Percentiles rank a stretch among this genome's conserved stretches.
These are phyloP conservation scores for Massospora cicadina DNA, from an alignment of 371 early-diverging fungal genomes.

Conservation along the genomic window DNA sequence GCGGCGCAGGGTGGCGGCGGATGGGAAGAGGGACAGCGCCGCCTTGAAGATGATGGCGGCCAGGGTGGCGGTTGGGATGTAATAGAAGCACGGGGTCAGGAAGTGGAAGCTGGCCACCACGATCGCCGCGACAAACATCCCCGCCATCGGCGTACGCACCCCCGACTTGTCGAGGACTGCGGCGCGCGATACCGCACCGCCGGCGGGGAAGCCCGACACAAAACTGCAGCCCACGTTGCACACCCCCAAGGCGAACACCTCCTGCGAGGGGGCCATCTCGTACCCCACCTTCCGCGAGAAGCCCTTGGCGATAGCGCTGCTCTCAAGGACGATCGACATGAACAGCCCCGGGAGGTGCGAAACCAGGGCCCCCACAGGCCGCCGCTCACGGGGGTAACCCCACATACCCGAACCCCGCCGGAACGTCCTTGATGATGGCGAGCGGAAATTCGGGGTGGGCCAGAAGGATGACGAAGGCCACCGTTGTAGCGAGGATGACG, in stretches of 20 bases:
- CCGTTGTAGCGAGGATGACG: constrained; percentile 16
- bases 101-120: constrained; percentile 62
- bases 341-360: constrained; percentile 38
- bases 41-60: constrained; percentile 64
- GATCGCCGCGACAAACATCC: constrained; percentile 48
- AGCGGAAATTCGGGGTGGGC: constrained; percentile 19
- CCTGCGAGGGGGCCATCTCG: constrained; percentile 45
- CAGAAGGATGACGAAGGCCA: constrained; percentile 23
- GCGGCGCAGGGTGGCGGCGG: constrained; percentile 18
- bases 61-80: constrained; percentile 57
- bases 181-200: constrained; percentile 77
- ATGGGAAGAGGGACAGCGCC: constrained; percentile 28
- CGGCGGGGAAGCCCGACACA: constrained; percentile 67
- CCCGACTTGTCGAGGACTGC: constrained; percentile 65
- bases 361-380: constrained; percentile 22
- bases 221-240: constrained; percentile 63
- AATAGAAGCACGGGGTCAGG: constrained; percentile 67
- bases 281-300: constrained; percentile 44
- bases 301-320: constrained; percentile 62
- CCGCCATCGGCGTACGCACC: constrained; percentile 64
- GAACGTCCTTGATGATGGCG: constrained; percentile 43
- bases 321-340: constrained; percentile 58
- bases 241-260: constrained; percentile 67
- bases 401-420: constrained; percentile 42
- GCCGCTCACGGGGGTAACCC: constrained; percentile 24